phyloP scores from a whole-genome alignment of 1,284 basidiomycete species.

The Ustilago nuda region DNA sequence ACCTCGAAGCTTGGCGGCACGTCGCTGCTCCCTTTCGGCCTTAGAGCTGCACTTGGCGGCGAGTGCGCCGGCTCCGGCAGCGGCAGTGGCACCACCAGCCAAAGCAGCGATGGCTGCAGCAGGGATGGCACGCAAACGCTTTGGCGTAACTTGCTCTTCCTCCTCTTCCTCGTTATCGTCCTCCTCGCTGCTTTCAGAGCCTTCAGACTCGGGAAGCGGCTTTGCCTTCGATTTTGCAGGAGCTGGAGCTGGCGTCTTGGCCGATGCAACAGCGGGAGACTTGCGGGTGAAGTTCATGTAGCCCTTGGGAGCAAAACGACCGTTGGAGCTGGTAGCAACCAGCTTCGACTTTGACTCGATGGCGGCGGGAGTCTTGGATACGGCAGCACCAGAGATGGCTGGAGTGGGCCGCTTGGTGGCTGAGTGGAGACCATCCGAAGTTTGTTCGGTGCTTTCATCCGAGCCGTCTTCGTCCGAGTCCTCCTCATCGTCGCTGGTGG shows the following conservation, averaged over 20 bases:
- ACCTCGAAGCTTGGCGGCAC: conserved; percentile 28
- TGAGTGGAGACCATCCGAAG: conserved; percentile 35
- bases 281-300: conserved; percentile 37
- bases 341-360: conserved; percentile 20
- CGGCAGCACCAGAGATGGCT: conserved; percentile 1
- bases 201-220: conserved; percentile 12
- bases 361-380: conserved; percentile 3
- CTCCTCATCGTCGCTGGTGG: conserved; percentile 43
- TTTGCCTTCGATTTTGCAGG: conserved; percentile 7
- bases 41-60: conserved; percentile 27
- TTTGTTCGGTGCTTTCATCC: conserved; percentile 46
- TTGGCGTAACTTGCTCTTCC: conserved; percentile 17
- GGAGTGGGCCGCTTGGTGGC: conserved; percentile 6
- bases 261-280: conserved; percentile 8
- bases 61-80: conserved; percentile 18
- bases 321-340: conserved; percentile 19
- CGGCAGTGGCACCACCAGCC: conserved; percentile 16
- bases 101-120: conserved; percentile 31
- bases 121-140: conserved; percentile 21
- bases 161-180: conserved; percentile 24
- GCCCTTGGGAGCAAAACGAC: conserved; percentile 32
- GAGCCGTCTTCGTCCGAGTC: conserved; percentile 24
- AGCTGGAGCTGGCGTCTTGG: not conserved
- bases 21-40: conserved; percentile 30
- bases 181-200: conserved; percentile 24